Conservation (phyloP, 192 early-diverging fungal genomes). For the Dissophora ornata region DNA sequence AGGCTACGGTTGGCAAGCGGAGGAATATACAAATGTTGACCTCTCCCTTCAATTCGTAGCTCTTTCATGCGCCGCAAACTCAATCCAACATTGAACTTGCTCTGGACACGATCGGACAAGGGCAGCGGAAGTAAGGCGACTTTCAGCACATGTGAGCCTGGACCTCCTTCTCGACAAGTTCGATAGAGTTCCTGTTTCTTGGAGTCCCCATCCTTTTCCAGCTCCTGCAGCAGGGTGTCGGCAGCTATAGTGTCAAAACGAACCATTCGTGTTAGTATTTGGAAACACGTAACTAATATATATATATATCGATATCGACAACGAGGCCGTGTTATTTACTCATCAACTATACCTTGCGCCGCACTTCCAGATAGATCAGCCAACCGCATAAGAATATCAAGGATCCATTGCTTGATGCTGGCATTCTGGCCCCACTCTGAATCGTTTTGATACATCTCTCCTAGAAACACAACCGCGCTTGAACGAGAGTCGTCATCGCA, state of each 20-base stretch:
- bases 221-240: background rate
- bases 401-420: conserved; percentile 5
- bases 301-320: no score
- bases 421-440: conserved; percentile 2
- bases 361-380: background rate
- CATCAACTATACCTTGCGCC: background rate
- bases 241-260: background rate
- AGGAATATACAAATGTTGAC: conserved; percentile 12
- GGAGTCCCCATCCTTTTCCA: background rate
- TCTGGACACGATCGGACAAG: conserved; percentile 5
- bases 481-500: background rate
- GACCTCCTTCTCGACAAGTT: background rate
- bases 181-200: background rate
- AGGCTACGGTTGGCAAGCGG: conserved; percentile 18
- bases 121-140: background rate
- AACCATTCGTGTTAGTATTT: background rate
- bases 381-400: conserved; percentile 5
- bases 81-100: background rate
- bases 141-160: background rate
- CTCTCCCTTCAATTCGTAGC: background rate
- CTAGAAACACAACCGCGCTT: conserved; percentile 2
- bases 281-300: background rate
- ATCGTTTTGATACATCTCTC: conserved; percentile 9
- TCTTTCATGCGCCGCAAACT: background rate
- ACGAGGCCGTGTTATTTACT: no score